phyloP scores from a whole-genome alignment of 148 eudicot species.

The Oxyria digyna region DNA sequence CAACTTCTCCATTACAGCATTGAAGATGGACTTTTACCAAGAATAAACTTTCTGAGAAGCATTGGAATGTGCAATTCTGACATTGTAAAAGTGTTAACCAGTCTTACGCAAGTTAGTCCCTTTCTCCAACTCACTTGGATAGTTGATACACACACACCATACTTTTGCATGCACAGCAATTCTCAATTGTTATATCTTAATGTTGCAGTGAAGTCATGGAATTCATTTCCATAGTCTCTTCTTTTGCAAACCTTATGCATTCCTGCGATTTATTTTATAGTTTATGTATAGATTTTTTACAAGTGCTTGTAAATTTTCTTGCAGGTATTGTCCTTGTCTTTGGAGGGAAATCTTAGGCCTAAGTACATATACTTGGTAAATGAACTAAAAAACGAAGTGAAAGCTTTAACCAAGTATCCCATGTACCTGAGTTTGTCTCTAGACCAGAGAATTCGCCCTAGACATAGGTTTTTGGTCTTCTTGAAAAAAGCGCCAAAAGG shows the following conservation, averaged over 20 bases:
- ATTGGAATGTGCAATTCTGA: conserved; percentile 77
- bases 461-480: conserved; percentile 75
- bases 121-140: neutral
- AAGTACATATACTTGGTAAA: conserved; percentile 74
- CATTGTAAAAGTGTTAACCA: conserved; percentile 74
- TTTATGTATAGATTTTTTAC: neutral
- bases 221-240: neutral
- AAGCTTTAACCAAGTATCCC: conserved; percentile 80
- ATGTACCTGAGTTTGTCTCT: conserved; percentile 85
- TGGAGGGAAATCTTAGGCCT: conserved; percentile 86
- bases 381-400: conserved; percentile 82
- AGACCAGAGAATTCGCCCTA: conserved; percentile 93
- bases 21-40: conserved; percentile 71
- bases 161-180: no score
- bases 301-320: conserved; percentile 8
- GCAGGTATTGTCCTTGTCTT: conserved; percentile 90
- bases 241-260: neutral
- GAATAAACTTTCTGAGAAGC: conserved; percentile 84
- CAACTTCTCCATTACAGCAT: conserved; percentile 96
- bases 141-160: no score
- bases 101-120: conserved; percentile 68
- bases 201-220: neutral
- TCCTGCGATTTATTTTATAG: neutral
- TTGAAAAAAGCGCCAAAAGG: conserved; percentile 83
- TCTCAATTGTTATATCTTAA: neutral